Conservation (phyloP, 2,329 filamentous ascomycete species). For the Teratosphaeria viscida region DNA sequence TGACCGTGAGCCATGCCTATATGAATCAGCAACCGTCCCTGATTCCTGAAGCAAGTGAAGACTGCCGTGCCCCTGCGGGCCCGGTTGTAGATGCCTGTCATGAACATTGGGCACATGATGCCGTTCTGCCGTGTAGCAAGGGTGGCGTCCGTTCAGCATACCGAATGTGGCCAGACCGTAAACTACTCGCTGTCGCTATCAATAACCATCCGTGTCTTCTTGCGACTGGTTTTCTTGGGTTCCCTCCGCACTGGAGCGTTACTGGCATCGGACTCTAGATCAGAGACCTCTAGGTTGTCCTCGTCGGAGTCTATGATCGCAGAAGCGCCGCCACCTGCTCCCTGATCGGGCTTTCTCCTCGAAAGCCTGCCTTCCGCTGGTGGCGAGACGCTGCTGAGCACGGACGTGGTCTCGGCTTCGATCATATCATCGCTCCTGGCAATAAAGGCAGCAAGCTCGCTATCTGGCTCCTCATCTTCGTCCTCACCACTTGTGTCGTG, state of each 20-base stretch:
- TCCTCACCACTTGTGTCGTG: conserved; percentile 35
- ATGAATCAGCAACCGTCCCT: background rate
- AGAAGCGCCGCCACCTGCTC: background rate
- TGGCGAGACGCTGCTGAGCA: conserved; percentile 6
- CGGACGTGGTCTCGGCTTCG: conserved; percentile 20
- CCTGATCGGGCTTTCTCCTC: background rate
- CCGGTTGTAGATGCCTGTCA: background rate
- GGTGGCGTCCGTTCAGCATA: background rate
- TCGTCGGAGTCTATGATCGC: background rate
- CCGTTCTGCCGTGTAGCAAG: background rate
- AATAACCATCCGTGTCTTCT: conserved; percentile 7
- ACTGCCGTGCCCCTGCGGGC: background rate
- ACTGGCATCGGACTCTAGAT: background rate
- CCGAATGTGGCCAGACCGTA: background rate
- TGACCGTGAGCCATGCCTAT: background rate
- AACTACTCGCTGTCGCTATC: conserved; percentile 9
- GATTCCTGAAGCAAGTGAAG: background rate
- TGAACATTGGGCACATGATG: background rate
- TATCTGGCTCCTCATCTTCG: conserved; percentile 33
- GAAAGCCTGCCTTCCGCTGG: background rate
- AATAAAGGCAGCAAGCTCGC: conserved; percentile 37
- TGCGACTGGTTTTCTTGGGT: conserved; percentile 2
- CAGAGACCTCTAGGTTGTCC: background rate
- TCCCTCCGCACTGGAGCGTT: background rate
- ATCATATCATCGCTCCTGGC: conserved; percentile 33